These are phyloP conservation scores for Globisporangium cystogenes DNA, from an alignment of 352 stramenopile genomes.

Conservation along the genomic window DNA sequence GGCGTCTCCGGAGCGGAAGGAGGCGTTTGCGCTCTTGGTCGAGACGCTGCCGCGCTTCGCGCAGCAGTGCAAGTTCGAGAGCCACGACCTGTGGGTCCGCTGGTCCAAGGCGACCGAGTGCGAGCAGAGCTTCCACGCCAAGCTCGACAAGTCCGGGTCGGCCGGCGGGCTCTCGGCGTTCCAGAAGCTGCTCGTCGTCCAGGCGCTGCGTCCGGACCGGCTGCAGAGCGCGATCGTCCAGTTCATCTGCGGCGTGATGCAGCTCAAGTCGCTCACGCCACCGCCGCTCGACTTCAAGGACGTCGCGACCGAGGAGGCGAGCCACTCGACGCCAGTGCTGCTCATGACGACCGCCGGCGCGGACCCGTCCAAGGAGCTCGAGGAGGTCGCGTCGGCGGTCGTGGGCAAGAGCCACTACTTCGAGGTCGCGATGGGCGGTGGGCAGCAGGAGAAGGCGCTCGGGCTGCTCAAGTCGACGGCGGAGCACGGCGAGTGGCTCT, in stretches of 20 bases:
- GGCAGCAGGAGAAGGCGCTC: slow-evolving; percentile 90
- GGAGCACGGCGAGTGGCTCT: slow-evolving; percentile 91
- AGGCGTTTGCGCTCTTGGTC: slow-evolving; percentile 74
- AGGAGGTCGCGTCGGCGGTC: slow-evolving; percentile 83
- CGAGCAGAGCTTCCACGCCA: slow-evolving; percentile 89
- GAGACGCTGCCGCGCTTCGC: slow-evolving; percentile 68
- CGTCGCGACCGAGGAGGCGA: slow-evolving; percentile 62
- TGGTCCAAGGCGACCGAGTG: slow-evolving; percentile 89
- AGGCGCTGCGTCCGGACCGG: slow-evolving; percentile 88
- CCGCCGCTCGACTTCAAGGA: slow-evolving; percentile 74
- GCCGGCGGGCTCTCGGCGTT: slow-evolving; percentile 75
- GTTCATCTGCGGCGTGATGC: slow-evolving; percentile 87
- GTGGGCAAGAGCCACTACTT: slow-evolving; percentile 90
- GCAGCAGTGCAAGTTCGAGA: slow-evolving; percentile 80
- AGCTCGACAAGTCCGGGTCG: slow-evolving; percentile 56
- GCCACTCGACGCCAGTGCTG: slow-evolving; percentile 79
- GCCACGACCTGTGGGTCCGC: slow-evolving; percentile 80
- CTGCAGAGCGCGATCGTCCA: slow-evolving; percentile 87
- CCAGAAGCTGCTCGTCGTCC: slow-evolving; percentile 91
- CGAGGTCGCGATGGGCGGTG: slow-evolving; percentile 93
- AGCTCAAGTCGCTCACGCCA: slow-evolving; percentile 84
- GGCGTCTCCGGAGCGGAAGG: slow-evolving; percentile 80
- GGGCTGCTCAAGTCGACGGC: slow-evolving; percentile 69
- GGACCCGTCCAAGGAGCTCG: slow-evolving; percentile 91
- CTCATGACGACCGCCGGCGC: slow-evolving; percentile 91